Conservation (phyloP, 163 green algal species). For the Chlamydomonas reinhardtii region DNA sequence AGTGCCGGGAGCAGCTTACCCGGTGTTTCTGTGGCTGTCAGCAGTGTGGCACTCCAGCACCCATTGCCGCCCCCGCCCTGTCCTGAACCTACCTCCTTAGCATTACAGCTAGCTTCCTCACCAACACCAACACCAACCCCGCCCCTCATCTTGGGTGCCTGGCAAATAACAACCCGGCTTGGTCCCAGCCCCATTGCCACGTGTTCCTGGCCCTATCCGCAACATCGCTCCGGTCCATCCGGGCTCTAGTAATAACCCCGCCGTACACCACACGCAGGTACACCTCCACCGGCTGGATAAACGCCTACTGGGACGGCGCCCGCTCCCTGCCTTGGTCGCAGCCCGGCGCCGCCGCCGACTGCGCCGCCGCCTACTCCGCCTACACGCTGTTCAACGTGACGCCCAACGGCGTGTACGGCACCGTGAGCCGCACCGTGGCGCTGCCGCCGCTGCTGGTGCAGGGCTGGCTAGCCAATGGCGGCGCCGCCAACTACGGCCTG, state of each 20-base stretch:
- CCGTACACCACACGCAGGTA: neutral
- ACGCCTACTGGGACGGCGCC: slow-evolving; percentile 21
- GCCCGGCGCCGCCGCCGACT: slow-evolving; percentile 38
- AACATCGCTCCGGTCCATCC: too few relatives aligned
- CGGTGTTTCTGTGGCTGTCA: too few relatives aligned
- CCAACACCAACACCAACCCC: too few relatives aligned
- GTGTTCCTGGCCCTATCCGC: too few relatives aligned
- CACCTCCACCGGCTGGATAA: slow-evolving; percentile 36
- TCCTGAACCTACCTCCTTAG: too few relatives aligned
- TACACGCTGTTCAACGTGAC: slow-evolving; percentile 22
- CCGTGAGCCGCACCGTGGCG: neutral
- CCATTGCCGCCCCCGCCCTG: too few relatives aligned
- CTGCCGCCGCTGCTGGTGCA: slow-evolving; percentile 5
- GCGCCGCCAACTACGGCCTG: neutral
- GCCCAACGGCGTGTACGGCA: neutral
- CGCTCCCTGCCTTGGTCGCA: slow-evolving; percentile 9
- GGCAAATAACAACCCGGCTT: too few relatives aligned
- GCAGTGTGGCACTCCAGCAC: too few relatives aligned
- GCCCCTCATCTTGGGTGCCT: too few relatives aligned
- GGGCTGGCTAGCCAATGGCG: slow-evolving; percentile 6
- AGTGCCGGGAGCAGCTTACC: neutral
- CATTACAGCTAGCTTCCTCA: too few relatives aligned
- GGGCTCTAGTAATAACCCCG: too few relatives aligned
- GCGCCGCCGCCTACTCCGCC: neutral
- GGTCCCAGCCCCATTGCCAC: too few relatives aligned